Evolutionary conservation across 2,329 filamentous ascomycete species (phyloP), one percentile per base, ranked within the genome.

Genomic region (Cercospora beticola): DNA sequence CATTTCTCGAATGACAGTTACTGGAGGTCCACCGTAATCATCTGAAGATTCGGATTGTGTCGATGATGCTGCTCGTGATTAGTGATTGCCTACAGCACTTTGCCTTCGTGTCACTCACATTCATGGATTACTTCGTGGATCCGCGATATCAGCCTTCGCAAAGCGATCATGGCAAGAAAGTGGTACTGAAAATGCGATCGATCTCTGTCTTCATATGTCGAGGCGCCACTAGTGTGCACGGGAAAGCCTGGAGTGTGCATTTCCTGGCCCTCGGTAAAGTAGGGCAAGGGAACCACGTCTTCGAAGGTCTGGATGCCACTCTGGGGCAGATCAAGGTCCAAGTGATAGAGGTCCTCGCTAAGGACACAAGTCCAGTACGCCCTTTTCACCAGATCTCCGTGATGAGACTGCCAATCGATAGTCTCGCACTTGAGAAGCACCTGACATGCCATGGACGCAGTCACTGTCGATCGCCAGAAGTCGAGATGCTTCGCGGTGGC

Each of bases 91-190:
- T n/a, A 62, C 36, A 40, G 28, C 62, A 28, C 31, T 23, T 28
- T n/a, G 21, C 21, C 8, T 28, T 28, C 8, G 18, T 8, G 30
- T 40, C 14, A 79, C 85, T 78, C 78, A 88, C 87, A 81, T 70
- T 84, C 83, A 67, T 81, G 84, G 30, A 89, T 81, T 2, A 81
- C 80, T 54, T 79, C 79, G 74, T 89, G 84, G 18, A 88, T 84
- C 23, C 84, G 82, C 0, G 83, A 81, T 43, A 85, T 84, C 2
- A 89, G 78, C 26, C 84, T 81, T 21, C 85, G 81, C 18, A 89
- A 80, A 10, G 86, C 84, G 57, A 89, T 85, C 73, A 89, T 86
- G 0, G 87, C 87, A 2, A 86, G 82, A 74, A 88, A 89, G 72
- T 89, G 83, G 68, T 87, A 84, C 69, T 87, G 83, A 66, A 86